A percentile compares a stretch with the other conserved stretches of the same genome.
phyloP scores from a whole-genome alignment of 2,329 filamentous ascomycete genomes.

The Trichocomaceae sp. region DNA sequence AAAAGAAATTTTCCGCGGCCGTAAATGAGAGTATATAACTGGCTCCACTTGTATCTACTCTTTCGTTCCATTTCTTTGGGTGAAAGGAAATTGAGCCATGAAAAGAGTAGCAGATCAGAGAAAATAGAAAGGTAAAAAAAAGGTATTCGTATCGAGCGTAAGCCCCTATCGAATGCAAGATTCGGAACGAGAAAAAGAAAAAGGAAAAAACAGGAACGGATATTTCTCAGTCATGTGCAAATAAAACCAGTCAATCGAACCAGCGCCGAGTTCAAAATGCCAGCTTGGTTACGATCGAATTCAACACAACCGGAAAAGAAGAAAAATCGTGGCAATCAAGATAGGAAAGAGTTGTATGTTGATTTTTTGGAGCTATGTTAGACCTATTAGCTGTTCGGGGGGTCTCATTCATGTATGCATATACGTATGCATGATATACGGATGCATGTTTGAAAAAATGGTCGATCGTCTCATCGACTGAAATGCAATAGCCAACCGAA shows the following conservation, averaged over 20 bases:
- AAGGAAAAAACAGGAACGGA: background rate
- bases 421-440: background rate
- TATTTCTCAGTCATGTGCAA: background rate
- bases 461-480: slow-evolving; percentile 7
- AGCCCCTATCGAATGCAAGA: no score
- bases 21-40: slow-evolving; percentile 5
- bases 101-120: background rate
- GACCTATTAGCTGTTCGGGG: background rate
- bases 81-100: background rate
- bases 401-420: slow-evolving; percentile 2
- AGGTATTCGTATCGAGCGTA: background rate
- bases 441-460: background rate
- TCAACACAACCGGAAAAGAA: background rate
- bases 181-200: no score
- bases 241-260: slow-evolving; percentile 8
- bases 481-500: slow-evolving; percentile 12
- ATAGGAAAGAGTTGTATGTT: slow-evolving; percentile 3
- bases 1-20: background rate
- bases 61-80: background rate
- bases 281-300: slow-evolving; percentile 4
- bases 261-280: slow-evolving; percentile 3
- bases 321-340: slow-evolving; percentile 1
- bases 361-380: background rate
- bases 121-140: slow-evolving; percentile 1
- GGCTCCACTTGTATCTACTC: no score